Base-by-base conservation (phyloP, 352 stramenopile genomes). In the Phytopythium chamaehyphon region DNA sequence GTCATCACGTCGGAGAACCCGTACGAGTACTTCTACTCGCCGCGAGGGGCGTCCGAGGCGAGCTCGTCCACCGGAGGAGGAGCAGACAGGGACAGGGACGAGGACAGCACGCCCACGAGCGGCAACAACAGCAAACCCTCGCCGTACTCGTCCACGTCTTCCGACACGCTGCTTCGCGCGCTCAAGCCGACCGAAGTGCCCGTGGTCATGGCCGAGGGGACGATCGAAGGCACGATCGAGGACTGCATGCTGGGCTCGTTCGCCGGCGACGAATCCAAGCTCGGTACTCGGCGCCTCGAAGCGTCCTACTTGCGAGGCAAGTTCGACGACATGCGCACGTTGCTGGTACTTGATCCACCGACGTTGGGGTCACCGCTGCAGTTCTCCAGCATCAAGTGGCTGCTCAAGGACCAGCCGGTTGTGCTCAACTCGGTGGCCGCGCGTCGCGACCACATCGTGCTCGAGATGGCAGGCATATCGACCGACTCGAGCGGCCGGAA, bases 331-430 rank as follows among this genome's bases (percentile, higher is more conserved):
- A 19, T 42, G 40, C 40, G 31, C 8, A 23, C 42, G 9, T 40
- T 51, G 28, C 15, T 40, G 18, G 19, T 40, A 2, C 26, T 55
- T 6, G 16, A 47, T n/a, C 10, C 28, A 8, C 51, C 51, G 28
- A 57, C 51, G 1, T 10, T 18, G 1, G 51, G 51, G 22, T n/a
- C 44, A 11, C 51, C 51, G 21, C 42, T 46, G 24, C 33, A 28
- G 31, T 57, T 50, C 33, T 22, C 40, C 2, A 40, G 51, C 31
- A 50, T 57, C 28, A 57, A 57, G 43, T 57, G 51, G 51, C 35
- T 57, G 16, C 35, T 57, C 23, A 57, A 57, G 43, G 51, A 49
- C 36, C 40, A 51, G 22, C 51, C 51, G 9, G 28, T 42, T 2
- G 49, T 47, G 15, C 18, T 55, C 16, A 45, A 48, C 23, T 37